Base-by-base conservation (phyloP, 108 stramenopile species). In the Hondaea fermentalgiana region DNA sequence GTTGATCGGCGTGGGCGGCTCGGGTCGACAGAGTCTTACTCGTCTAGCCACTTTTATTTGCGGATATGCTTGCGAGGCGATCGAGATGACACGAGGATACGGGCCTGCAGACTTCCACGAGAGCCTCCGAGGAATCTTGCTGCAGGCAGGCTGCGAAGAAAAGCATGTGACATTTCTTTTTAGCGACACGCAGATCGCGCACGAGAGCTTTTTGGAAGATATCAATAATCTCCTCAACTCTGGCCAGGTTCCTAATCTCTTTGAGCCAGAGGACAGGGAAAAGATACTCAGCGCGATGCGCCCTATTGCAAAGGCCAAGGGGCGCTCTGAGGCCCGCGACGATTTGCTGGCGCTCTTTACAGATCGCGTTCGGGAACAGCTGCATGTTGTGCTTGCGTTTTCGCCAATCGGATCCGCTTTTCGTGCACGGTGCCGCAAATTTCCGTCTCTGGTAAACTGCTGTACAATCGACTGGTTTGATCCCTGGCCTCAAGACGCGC, bases 401-500 rank as follows among this genome's bases (percentile, higher is more conserved):
- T 93, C 93, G 17, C 94, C 94, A 21, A 94, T 96, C 72, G 95
- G 95, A 4, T 92, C 93, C 43, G 91, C 93, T 29, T 96, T 96
- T 89, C 87, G 95, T 5, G 93, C 64, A 16, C 90, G 95, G 17
- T 92, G 93, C 60, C 58, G 90, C 45, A 89, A 89, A 88, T 94
- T 94, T 87, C 95, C 95, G 28, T 92, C 94, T 5, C 72, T 95
- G 16, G 94, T 95, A 6, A 95, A 94, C 71, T 94, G 94, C 88
- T 93, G 93, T 60, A 94, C 94, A 10, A 95, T 96, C 58, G 95
- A 96, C 88, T 94, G 95, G 94, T 96, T 95, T 90, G 94, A 94
- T 83, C 92, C 95, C 25, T 96, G 95, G 95, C 95, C 95, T 16
- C 90, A 91, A 88, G 94, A 96, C 29, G 95, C 95, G 3, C 92